These are phyloP conservation scores for Xylaria sp. DNA, from an alignment of 2,329 filamentous ascomycete species.

Conservation along the genomic window DNA sequence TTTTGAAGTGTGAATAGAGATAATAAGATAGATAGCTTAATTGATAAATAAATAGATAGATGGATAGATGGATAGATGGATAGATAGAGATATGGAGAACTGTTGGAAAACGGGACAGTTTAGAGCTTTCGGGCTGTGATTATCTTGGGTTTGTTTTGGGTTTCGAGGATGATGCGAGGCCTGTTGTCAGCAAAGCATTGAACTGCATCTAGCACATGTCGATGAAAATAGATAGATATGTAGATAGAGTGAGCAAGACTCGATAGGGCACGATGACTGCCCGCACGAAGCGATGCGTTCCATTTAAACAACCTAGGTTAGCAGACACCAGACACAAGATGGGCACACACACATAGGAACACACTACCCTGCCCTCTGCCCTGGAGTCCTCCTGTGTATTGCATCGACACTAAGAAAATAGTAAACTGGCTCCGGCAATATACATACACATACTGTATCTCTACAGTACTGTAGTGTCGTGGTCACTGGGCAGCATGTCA, in stretches of 20 bases:
- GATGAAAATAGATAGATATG: background rate
- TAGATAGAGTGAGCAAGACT: background rate
- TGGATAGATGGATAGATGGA: background rate
- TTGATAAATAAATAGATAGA: too few species aligned
- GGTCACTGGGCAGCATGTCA: constrained; percentile 20
- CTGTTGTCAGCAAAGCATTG: background rate
- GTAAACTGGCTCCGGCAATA: background rate
- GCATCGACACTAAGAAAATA: background rate
- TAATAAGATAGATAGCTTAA: background rate
- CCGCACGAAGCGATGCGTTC: constrained; percentile 20
- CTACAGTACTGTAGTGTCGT: background rate
- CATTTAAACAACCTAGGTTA: constrained; percentile 19
- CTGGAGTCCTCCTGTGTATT: background rate
- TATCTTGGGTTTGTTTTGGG: background rate
- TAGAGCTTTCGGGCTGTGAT: background rate
- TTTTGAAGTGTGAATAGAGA: background rate
- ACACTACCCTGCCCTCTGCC: constrained; percentile 14
- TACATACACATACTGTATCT: background rate
- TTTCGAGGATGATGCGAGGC: constrained; percentile 3
- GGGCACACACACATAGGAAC: too few species aligned
- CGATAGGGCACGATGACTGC: constrained; percentile 8
- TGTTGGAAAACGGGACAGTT: background rate
- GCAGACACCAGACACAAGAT: too few species aligned
- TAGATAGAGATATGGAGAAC: background rate
- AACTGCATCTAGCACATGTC: background rate